Evolutionary conservation across 306 rosid species (phyloP).

Genomic region (Elaeagnus macrophylla): DNA sequence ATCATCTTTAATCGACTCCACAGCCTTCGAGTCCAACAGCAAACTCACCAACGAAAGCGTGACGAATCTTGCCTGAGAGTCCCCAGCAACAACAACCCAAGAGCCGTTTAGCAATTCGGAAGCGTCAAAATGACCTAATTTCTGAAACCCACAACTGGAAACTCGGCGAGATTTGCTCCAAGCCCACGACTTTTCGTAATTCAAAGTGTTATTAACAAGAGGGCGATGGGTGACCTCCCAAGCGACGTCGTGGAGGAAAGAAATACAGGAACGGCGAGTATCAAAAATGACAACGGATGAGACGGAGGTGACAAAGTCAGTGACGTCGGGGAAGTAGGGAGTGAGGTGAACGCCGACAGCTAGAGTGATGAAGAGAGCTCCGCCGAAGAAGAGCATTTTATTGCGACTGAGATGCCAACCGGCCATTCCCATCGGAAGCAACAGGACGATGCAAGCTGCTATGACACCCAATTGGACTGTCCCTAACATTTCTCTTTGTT

Average conservation of each 20-base stretch:
- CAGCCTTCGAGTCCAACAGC: constrained; percentile 37
- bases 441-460: constrained; percentile 78
- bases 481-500: constrained; percentile 44
- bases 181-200: constrained; percentile 48
- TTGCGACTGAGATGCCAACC: constrained; percentile 94
- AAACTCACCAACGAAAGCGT: constrained; percentile 45
- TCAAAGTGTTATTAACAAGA: constrained; percentile 36
- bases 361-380: constrained; percentile 84
- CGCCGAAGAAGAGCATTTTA: constrained; percentile 86
- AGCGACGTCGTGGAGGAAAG: constrained; percentile 58
- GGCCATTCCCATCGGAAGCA: constrained; percentile 97
- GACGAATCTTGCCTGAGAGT: constrained; percentile 70
- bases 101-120: constrained; percentile 85
- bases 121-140: constrained; percentile 35
- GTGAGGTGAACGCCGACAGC: constrained; percentile 91
- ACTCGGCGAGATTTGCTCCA: constrained; percentile 46
- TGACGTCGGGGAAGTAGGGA: constrained; percentile 72
- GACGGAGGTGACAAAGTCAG: constrained; percentile 59
- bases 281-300: constrained; percentile 55
- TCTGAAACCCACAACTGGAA: constrained; percentile 54
- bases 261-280: constrained; percentile 60
- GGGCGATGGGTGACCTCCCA: constrained; percentile 48
- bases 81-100: constrained; percentile 83
- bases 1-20: constrained; percentile 36
- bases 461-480: constrained; percentile 59